Base-by-base conservation (phyloP, 257 asterid genomes). In the Petunia axillaris region DNA sequence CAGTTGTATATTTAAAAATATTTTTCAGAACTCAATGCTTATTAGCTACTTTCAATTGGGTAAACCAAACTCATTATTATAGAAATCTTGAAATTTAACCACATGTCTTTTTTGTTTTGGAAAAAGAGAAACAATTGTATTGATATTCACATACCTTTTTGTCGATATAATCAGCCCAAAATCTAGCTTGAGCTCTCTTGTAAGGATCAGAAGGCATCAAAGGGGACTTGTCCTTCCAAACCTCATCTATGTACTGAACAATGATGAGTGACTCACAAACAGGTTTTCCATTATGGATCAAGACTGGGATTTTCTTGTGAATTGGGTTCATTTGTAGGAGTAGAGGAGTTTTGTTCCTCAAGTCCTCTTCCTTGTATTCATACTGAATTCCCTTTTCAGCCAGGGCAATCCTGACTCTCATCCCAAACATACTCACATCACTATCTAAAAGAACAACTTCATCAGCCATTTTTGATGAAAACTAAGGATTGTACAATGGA, bases 251-350 rank as follows among this genome's bases (percentile, higher is more conserved):
- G 77, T 86, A 83, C 9, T 81, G 53, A 11, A 85, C 65, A 1
- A 62, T 75, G 36, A 73, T 36, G 67, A 62, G 75, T 41, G 87
- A 81, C 15, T 81, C 83, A 48, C 64, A 81, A 6, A 81, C 16
- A 1, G 81, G 82, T 8, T 78, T 78, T 0, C 25, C 25, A 25
- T 25, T 25, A 0, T 25, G 25, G 25, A 86, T 86, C 48, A 86
- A 67, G 15, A 86, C 83, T 2, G 89, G 87, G 64, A 81, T n/a
- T 4, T 14, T 67, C 35, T 79, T 83, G 37, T 79, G 81, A 75
- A 81, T 35, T 1, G 87, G 89, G 44, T 86, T 86, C 89, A 83
- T 83, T 36, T 86, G 39, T 64, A 85, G 37, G 25, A 85, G 85
- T 38, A 80, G 54, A 1, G 46, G 40, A 74, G 75, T 80, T 43